These are phyloP conservation scores for Tulasnella sp. DNA, from an alignment of 768 basidiomycete genomes.

Conservation along the genomic window DNA sequence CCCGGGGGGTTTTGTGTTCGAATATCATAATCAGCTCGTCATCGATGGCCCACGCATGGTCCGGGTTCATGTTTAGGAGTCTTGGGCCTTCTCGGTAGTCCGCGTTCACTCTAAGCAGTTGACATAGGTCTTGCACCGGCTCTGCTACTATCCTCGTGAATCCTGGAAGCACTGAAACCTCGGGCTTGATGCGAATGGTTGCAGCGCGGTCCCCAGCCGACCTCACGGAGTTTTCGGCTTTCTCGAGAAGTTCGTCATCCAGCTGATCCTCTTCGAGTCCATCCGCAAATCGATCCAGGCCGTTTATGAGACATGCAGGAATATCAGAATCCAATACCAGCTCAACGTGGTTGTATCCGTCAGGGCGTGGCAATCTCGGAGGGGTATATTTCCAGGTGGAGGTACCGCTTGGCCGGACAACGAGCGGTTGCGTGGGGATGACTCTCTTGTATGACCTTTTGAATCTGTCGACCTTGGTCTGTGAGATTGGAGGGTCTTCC, in stretches of 20 bases:
- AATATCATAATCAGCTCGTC: not conserved
- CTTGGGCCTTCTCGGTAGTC: not conserved
- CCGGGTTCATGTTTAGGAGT: not conserved
- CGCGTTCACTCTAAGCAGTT: not conserved
- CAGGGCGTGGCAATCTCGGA: not conserved
- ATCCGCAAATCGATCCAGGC: not conserved
- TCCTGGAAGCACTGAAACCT: not conserved
- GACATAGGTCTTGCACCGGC: not conserved
- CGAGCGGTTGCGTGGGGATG: not conserved
- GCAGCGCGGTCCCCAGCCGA: no score
- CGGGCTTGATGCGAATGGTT: not conserved
- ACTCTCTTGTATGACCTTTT: not conserved
- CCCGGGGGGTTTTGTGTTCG: not conserved
- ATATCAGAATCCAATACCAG: not conserved
- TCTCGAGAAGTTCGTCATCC: not conserved
- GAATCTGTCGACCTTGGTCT: not conserved
- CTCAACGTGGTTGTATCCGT: not conserved
- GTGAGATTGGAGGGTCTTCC: not conserved
- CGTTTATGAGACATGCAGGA: not conserved
- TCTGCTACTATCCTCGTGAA: not conserved
- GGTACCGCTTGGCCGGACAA: not conserved
- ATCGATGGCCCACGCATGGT: not conserved
- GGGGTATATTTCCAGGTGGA: not conserved
- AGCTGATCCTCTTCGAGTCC: not conserved
- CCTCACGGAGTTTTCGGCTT: not conserved